A percentile compares a stretch with the other conserved stretches of the same genome.
Conservation (phyloP, 208 protist genomes). For the Blechomonas ayalai region DNA sequence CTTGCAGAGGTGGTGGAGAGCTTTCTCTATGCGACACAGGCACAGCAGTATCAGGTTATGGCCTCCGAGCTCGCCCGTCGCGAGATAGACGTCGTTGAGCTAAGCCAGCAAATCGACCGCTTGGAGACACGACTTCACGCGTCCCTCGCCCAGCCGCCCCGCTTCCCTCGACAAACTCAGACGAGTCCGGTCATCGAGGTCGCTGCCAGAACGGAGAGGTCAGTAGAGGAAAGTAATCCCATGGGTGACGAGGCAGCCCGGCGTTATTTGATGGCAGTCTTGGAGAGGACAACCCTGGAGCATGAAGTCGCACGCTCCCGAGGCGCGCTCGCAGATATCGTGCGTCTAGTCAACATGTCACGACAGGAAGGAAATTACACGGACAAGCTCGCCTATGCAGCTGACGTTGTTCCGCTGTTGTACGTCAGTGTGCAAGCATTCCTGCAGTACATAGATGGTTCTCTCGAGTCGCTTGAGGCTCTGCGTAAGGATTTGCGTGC, state of each 20-base stretch:
- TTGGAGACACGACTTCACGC: conserved; percentile 16
- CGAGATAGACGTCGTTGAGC: conserved; percentile 27
- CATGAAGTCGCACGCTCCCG: conserved; percentile 63
- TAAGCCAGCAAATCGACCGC: conserved; percentile 26
- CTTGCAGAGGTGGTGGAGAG: conserved; percentile 70
- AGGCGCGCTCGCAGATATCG: conserved; percentile 39
- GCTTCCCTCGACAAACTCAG: background rate
- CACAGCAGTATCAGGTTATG: conserved; percentile 73
- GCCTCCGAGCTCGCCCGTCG: conserved; percentile 48
- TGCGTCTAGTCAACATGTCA: conserved; percentile 24
- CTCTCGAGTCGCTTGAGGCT: conserved; percentile 55
- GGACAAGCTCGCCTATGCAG: conserved; percentile 34
- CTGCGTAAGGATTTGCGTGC: conserved; percentile 35
- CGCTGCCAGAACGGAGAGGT: background rate
- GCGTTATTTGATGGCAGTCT: conserved; percentile 50
- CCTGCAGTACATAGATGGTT: conserved; percentile 55
- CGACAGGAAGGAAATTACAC: conserved; percentile 7
- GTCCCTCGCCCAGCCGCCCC: background rate
- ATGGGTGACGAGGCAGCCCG: conserved; percentile 43
- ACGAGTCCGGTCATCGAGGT: background rate
- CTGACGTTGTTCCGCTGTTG: conserved; percentile 33
- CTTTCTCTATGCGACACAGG: conserved; percentile 68
- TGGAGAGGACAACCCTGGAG: conserved; percentile 61
- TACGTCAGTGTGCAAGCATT: conserved; percentile 45
- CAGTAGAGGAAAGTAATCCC: too few relatives aligned